Evolutionary conservation across 2,329 filamentous ascomycete species (phyloP).

Genomic region (Fusarium foetens): DNA sequence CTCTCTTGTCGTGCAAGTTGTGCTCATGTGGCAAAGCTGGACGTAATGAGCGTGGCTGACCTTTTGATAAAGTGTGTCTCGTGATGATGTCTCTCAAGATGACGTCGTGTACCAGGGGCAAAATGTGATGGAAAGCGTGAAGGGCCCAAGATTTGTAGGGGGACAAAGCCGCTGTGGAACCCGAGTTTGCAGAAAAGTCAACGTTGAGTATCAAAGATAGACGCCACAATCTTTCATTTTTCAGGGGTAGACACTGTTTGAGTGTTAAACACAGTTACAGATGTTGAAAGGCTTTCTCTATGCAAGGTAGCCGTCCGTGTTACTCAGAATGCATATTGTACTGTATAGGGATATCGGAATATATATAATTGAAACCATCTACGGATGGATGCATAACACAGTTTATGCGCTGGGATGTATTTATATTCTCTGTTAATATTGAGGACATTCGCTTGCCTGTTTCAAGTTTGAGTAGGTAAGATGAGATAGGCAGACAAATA

Average conservation of each 20-base stretch:
- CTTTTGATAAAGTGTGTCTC: slow-evolving; percentile 14
- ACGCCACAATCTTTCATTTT: slow-evolving; percentile 25
- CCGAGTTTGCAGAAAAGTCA: neutral
- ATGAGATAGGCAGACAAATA: neutral
- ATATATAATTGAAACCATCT: slow-evolving; percentile 18
- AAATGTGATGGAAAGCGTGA: neutral
- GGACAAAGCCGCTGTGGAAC: slow-evolving; percentile 25
- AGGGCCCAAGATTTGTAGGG: slow-evolving; percentile 5
- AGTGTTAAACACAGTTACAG: neutral
- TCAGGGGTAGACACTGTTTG: slow-evolving; percentile 10
- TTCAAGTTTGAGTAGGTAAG: neutral
- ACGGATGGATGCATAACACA: neutral
- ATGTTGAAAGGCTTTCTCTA: neutral
- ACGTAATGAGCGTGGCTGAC: slow-evolving; percentile 24
- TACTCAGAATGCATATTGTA: neutral
- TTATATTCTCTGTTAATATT: neutral
- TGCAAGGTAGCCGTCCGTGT: neutral
- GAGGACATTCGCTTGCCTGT: neutral
- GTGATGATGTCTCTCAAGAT: slow-evolving; percentile 26
- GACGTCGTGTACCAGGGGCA: slow-evolving; percentile 28
- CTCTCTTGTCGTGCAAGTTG: neutral
- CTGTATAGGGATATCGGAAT: neutral
- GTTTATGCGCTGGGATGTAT: neutral
- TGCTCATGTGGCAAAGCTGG: slow-evolving; percentile 21
- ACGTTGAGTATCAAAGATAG: slow-evolving; percentile 9